Conservation (phyloP, 1,284 basidiomycete species). For the Malassezia brasiliensis region DNA sequence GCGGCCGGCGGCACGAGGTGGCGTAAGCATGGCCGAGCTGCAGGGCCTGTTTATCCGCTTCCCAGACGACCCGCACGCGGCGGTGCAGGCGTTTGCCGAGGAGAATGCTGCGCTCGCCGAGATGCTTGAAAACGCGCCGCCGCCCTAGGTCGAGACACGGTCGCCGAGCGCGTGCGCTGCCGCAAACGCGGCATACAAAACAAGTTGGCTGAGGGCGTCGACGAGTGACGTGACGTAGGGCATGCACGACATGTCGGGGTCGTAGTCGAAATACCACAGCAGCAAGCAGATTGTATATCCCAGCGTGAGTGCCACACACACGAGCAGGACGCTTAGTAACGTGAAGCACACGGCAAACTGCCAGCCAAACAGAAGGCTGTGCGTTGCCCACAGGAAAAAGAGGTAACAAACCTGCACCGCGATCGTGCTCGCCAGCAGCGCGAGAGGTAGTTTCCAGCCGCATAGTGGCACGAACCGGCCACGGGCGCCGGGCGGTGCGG, state of each 20-base stretch:
- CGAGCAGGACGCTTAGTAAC: conserved; percentile 10
- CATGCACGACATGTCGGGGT: conserved; percentile 77
- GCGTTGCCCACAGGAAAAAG: conserved; percentile 21
- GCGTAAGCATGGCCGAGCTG: conserved; percentile 48
- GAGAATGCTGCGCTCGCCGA: conserved; percentile 3
- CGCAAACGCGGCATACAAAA: conserved; percentile 56
- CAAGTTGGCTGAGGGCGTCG: conserved; percentile 78
- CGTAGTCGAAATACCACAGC: conserved; percentile 70
- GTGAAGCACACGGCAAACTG: conserved; percentile 27
- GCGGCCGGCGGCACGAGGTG: conserved; percentile 32
- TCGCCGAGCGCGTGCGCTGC: conserved; percentile 48
- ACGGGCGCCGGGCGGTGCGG: background rate
- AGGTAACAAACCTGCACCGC: conserved; percentile 32
- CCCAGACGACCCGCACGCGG: conserved; percentile 32
- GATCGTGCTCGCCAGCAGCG: conserved; percentile 28
- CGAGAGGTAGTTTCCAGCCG: conserved; percentile 36
- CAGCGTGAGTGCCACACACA: conserved; percentile 57
- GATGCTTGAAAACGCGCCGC: background rate
- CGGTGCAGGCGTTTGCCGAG: conserved; percentile 29
- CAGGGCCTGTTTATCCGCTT: conserved; percentile 47
- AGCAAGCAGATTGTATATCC: conserved; percentile 64
- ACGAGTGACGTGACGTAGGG: conserved; percentile 81
- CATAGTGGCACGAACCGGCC: conserved; percentile 23
- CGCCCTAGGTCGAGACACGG: conserved; percentile 9
- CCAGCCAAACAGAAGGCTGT: conserved; percentile 35